Conservation (phyloP, 768 basidiomycete species). For the Hemileccinum impolitum region DNA sequence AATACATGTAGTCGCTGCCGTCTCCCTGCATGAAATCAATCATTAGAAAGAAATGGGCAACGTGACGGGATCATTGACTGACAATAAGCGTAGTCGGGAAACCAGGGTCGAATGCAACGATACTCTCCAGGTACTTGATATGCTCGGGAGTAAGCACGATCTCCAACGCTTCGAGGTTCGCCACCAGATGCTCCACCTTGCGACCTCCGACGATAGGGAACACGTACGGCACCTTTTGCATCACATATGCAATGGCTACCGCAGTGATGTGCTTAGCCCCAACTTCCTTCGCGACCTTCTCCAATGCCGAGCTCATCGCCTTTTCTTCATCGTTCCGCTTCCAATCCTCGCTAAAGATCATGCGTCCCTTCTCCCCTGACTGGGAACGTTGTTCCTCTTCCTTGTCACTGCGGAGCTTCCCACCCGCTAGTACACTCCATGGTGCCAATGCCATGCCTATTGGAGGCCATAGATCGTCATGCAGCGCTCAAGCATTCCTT, state of each 20-base stretch:
- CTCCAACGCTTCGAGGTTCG: slow-evolving; percentile 49
- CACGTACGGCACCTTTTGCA: slow-evolving; percentile 52
- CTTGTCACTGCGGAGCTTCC: not conserved
- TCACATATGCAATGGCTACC: slow-evolving; percentile 43
- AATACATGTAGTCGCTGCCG: slow-evolving; percentile 17
- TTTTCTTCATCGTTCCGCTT: slow-evolving; percentile 44
- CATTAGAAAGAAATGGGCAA: too few relatives aligned
- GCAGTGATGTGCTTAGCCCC: slow-evolving; percentile 47
- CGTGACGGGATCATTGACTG: slow-evolving; percentile 9
- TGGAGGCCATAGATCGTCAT: not conserved
- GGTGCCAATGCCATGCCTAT: not conserved
- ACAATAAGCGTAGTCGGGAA: slow-evolving; percentile 38
- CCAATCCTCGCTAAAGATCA: slow-evolving; percentile 33
- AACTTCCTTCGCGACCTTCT: slow-evolving; percentile 48
- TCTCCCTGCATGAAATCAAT: slow-evolving; percentile 20
- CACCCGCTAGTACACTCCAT: not conserved
- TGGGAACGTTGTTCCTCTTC: not conserved
- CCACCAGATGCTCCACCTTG: slow-evolving; percentile 48
- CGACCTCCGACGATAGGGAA: slow-evolving; percentile 52
- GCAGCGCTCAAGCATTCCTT: not conserved
- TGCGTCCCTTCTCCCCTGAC: not conserved
- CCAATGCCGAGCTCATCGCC: slow-evolving; percentile 41
- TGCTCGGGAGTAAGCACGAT: slow-evolving; percentile 45
- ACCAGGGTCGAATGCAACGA: slow-evolving; percentile 43
- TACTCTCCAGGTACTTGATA: slow-evolving; percentile 42